Conservation (phyloP, 2,329 filamentous ascomycete species). For the Chlorencoelia australis region DNA sequence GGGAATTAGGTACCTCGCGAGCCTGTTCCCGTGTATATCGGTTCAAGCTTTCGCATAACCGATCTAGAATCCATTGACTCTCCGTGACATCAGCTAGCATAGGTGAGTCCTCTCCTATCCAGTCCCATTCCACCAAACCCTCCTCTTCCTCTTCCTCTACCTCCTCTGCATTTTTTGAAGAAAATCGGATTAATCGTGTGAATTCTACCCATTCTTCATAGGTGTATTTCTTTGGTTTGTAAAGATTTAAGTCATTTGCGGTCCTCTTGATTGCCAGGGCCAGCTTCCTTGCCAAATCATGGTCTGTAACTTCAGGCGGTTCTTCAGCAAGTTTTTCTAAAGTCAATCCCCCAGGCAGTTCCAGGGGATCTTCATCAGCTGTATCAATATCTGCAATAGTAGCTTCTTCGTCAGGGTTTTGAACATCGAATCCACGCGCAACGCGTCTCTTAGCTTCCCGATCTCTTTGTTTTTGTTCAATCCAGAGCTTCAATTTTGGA, state of each 20-base stretch:
- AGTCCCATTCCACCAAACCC: constrained; percentile 58
- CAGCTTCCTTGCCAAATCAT: constrained; percentile 44
- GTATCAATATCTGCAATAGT: background rate
- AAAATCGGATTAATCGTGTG: constrained; percentile 51
- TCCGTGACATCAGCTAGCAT: constrained; percentile 54
- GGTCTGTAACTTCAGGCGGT: constrained; percentile 27
- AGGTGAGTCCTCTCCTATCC: constrained; percentile 60
- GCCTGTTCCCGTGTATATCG: constrained; percentile 28
- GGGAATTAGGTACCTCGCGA: constrained; percentile 15
- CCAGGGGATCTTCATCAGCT: constrained; percentile 5
- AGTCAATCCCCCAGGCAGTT: constrained; percentile 1
- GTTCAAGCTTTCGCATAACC: constrained; percentile 52
- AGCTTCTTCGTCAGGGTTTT: constrained; percentile 26
- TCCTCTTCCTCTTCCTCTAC: constrained; percentile 40
- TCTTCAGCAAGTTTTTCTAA: constrained; percentile 35
- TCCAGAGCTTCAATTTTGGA: constrained; percentile 32
- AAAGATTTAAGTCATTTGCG: constrained; percentile 40
- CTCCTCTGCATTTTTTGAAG: constrained; percentile 25
- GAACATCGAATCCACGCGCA: constrained; percentile 22
- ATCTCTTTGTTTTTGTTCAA: constrained; percentile 31
- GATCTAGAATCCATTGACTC: constrained; percentile 56
- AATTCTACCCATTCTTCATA: constrained; percentile 64
- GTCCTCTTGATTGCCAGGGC: constrained; percentile 45
- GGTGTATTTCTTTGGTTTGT: constrained; percentile 41
- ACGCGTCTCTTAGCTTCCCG: constrained; percentile 35